phyloP scores from a whole-genome alignment of 306 rosid species.

The Herpetospermum pedunculosum region DNA sequence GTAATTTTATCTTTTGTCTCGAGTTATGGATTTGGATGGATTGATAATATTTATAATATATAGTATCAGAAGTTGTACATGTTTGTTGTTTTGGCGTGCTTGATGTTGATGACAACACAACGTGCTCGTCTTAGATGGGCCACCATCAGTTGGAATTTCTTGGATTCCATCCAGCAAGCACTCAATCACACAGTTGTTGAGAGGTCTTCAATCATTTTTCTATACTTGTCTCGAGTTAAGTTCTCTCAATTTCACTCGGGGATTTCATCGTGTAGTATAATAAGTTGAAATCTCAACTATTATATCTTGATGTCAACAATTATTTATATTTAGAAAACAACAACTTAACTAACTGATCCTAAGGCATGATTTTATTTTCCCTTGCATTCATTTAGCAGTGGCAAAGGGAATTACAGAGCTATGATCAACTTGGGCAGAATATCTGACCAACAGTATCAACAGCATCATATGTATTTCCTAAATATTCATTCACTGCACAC shows the following conservation, averaged over 20 bases:
- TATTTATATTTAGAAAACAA: background rate
- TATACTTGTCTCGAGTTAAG: background rate
- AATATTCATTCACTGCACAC: conserved; percentile 17
- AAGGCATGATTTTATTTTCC: background rate
- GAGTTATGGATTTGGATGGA: background rate
- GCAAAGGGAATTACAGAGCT: too few species aligned
- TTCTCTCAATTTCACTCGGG: background rate
- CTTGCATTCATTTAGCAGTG: too few species aligned
- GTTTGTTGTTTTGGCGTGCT: background rate
- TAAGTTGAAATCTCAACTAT: too few species aligned
- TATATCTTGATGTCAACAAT: background rate
- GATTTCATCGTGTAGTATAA: background rate
- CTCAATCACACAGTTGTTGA: background rate
- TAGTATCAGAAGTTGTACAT: background rate
- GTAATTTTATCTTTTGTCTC: background rate
- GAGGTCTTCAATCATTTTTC: background rate
- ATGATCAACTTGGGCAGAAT: conserved; percentile 17
- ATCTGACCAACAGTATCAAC: conserved; percentile 20
- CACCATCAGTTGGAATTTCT: background rate
- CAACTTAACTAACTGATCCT: background rate
- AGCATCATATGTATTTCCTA: conserved; percentile 16
- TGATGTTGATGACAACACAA: background rate
- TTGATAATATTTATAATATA: background rate
- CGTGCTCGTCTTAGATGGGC: background rate
- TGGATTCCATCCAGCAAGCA: background rate